Evolutionary conservation across 345 rosid species (phyloP), one percentile per base, ranked within the genome.

Genomic region (Aegle marmelos): DNA sequence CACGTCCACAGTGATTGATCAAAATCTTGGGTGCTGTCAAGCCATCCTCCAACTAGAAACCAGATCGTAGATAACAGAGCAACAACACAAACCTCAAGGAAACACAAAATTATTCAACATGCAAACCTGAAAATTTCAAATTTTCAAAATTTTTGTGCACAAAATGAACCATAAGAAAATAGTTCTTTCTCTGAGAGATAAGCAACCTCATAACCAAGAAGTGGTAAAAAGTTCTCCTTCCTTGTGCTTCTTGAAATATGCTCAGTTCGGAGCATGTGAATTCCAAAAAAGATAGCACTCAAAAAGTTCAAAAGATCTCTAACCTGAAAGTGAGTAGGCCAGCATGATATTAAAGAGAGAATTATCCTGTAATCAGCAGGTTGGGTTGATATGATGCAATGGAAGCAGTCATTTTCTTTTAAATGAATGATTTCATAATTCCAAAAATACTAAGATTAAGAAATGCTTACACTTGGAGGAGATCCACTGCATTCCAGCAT

Each of bases 231-330:
- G 21, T 80, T 76, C 77, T 76, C 74, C 65, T 65, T 71, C 68
- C 72, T 70, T 65, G 69, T 72, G 24, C 50, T 80, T 72, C 83
- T 76, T 34, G 83, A 81, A 58, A 81, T 54, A 7, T 33, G 77
- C 30, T 81, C 83, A 37, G 80, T 81, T 13, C 83, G 79, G 28
- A 81, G 83, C 80, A 81, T 65, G 70, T 76, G 83, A 57, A 81
- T 72, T 37, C 80, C 83, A 24, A 71, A 81, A 76, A 76, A 80
- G 13, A 80, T 70, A 63, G 83, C 80, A 76, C 83, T 80, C 41
- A 80, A 50, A 80, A 80, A 80, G 77, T 76, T 80, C 83, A 80
- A 57, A 62, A 76, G 77, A 71, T 80, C 83, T 36, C 83, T 80
- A 70, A 70, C 76, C 83, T 76, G 62, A 63, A 76, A 75, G 24